These are phyloP conservation scores for Calocybe indica DNA, from an alignment of 768 basidiomycete species.

Conservation along the genomic window DNA sequence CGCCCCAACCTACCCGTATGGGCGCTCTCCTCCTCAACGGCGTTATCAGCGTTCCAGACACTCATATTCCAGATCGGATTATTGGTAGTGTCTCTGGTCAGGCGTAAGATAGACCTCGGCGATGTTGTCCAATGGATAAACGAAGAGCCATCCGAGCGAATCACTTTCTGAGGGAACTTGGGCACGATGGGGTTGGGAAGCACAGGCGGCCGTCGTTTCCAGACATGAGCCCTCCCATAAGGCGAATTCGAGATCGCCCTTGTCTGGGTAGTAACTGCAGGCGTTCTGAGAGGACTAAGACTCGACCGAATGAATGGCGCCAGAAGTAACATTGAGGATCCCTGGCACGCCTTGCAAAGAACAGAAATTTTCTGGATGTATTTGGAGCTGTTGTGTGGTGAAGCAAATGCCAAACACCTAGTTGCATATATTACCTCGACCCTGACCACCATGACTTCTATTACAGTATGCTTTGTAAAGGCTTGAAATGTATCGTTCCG, in stretches of 20 bases:
- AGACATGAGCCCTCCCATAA: constrained; percentile 81
- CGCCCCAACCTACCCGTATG: constrained; percentile 75
- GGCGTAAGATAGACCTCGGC: constrained; percentile 66
- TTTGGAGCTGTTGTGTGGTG: too few species aligned
- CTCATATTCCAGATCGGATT: constrained; percentile 83
- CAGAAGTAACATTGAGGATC: too few species aligned
- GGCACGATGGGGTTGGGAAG: constrained; percentile 84
- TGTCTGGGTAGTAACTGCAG: background rate
- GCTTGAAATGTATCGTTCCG: too few species aligned
- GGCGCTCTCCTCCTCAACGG: constrained; percentile 63
- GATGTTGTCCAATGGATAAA: constrained; percentile 88
- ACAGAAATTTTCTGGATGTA: too few species aligned
- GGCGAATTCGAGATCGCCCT: constrained; percentile 64
- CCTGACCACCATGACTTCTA: too few species aligned
- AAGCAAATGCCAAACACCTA: too few species aligned
- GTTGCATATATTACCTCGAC: too few species aligned
- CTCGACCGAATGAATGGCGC: too few species aligned
- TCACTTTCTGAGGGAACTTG: constrained; percentile 79
- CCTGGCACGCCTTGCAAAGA: too few species aligned
- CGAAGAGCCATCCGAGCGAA: constrained; percentile 84
- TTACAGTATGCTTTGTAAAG: too few species aligned
- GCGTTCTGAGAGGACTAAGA: too few species aligned
- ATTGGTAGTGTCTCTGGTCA: constrained; percentile 86
- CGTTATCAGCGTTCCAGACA: constrained; percentile 41
- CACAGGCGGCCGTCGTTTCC: constrained; percentile 58